Base-by-base conservation (phyloP, 164 flowering plant species). In the Dillenia suffruticosa region DNA sequence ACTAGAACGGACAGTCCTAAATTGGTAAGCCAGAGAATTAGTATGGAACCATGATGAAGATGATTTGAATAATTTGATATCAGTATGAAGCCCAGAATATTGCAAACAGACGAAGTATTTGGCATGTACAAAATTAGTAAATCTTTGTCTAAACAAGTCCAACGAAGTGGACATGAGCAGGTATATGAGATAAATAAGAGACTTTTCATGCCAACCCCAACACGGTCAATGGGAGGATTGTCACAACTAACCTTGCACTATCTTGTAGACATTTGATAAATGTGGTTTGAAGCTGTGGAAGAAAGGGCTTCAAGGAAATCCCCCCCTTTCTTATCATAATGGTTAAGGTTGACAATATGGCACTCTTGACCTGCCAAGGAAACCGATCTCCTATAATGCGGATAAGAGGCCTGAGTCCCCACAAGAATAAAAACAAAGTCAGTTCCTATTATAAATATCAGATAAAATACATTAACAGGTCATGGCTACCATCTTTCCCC, bases 291-390 rank as follows among this genome's bases (percentile, higher is more conserved):
- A 95, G 93, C 82, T 95, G 99, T 46, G 99, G 99, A 77, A 95
- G 96, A 72, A 95, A 95, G n/a, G 99, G 99, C 68, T 86, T 95
- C 61, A 95, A 78, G 45, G 97, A 83, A 45, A 92, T 81, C 59
- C 97, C 97, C 63, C 99, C 98, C 77, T 88, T 95, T 67, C 74
- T 68, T 65, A 95, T 92, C 13, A 95, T 79, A 74, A 90, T 84
- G 79, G 72, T 80, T 66, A 95, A 70, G 16, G 99, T 92, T 17
- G 99, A 82, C 48, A 95, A 75, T 68, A 92, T 92, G 53, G 97
- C 98, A 82, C 97, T 86, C 74, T 95, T 95, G 58, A 95, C 99
- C 72, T 95, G 98, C 99, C 99, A 95, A 11, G 99, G 96, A 63
- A 92, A 95, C 49, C 98, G 83, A 70, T 95, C 99, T 56, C 99